A percentile compares a stretch with the other conserved stretches of the same genome.
phyloP scores from a whole-genome alignment of 176 grass and related monocot genomes.

The Oryza coarctata region DNA sequence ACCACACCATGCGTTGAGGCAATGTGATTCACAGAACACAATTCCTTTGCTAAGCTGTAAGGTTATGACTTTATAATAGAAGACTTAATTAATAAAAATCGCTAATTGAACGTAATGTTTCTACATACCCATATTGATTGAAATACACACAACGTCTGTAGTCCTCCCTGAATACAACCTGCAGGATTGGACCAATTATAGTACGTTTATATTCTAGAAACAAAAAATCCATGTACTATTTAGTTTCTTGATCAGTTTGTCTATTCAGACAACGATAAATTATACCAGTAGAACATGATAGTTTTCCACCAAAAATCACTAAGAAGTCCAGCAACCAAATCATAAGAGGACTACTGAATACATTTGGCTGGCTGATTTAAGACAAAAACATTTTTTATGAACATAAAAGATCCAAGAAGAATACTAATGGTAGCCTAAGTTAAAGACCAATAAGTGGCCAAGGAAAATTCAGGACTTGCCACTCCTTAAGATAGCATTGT shows the following conservation, averaged over 20 bases:
- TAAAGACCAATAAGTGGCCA: too few relatives aligned
- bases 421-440: too few relatives aligned
- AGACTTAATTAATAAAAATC: not conserved
- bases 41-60: too few relatives aligned
- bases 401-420: too few relatives aligned
- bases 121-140: conserved; percentile 83
- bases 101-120: not conserved
- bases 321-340: not conserved
- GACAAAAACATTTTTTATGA: too few relatives aligned
- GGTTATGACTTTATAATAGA: not conserved
- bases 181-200: conserved; percentile 27
- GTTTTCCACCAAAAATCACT: not conserved
- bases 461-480: too few relatives aligned
- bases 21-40: too few relatives aligned
- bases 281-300: not conserved
- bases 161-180: conserved; percentile 98
- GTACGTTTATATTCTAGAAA: not conserved
- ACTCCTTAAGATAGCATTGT: too few relatives aligned
- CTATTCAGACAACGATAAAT: not conserved
- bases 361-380: too few relatives aligned
- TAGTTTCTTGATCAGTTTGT: conserved; percentile 6
- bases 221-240: not conserved
- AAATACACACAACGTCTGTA: conserved; percentile 93
- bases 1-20: not conserved
- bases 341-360: conserved; percentile 7